Evolutionary conservation across 1,284 basidiomycete species (phyloP), one percentile per base, ranked within the genome.

Genomic region (Rhizopogon parksii): DNA sequence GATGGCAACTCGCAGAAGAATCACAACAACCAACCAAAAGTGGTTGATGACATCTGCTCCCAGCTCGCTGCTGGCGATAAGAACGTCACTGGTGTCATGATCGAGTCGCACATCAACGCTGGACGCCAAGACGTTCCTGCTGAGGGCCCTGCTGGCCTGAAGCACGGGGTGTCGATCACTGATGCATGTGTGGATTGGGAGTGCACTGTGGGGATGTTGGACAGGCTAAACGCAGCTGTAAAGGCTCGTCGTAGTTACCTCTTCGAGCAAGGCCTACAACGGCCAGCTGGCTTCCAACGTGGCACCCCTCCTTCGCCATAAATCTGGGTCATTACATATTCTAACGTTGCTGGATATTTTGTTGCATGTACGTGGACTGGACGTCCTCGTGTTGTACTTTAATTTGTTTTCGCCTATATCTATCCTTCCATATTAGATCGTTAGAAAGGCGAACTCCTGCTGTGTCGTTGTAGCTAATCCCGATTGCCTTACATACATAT

Each of bases 151-250:
- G 63, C 71, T 24, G 77, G 68, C 11, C 79, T 95, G 62, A 91
- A 91, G 71, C 78, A 87, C 61, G 91, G 91, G 55, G 82, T 95
- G 43, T 88, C 84, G 51, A 95, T 96, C 68, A 95, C 92, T 0
- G 91, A 95, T 62, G 91, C 91, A 1, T 99, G 95, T 68, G 87
- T 98, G 47, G 82, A 91, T 67, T 98, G 94, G 91, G 83, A 86
- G 53, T 80, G 79, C 34, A 96, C 93, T 0, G 75, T 91, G 35
- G 64, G 60, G 38, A 90, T 92, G 81, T 80, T 95, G 51, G 79
- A 88, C 65, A 71, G 73, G 53, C 75, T 95, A 51, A 88, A 92
- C 60, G 72, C 75, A 60, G 73, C 74, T 21, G 74, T 72, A 35
- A 61, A 55, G 24, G 57, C 63, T 39, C 70, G 74, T 21, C 64